phyloP scores from a whole-genome alignment of 352 stramenopile genomes.

The Albugo candida region DNA sequence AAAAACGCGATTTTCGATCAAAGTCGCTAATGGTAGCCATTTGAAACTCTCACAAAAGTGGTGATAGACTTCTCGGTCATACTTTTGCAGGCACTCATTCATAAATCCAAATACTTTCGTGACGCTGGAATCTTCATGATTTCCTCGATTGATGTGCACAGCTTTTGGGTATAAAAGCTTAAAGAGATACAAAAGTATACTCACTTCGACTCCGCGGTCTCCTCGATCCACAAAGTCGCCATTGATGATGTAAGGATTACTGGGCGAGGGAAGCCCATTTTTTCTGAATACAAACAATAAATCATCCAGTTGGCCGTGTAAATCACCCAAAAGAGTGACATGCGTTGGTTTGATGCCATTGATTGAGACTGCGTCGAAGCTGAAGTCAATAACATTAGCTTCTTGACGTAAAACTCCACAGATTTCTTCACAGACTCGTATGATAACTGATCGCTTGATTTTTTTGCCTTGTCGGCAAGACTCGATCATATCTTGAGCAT shows the following conservation, averaged over 20 bases:
- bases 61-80: constrained; percentile 58
- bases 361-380: constrained; percentile 13
- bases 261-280: constrained; percentile 50
- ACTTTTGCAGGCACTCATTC: constrained; percentile 72
- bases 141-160: constrained; percentile 65
- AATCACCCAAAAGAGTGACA: constrained; percentile 60
- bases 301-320: constrained; percentile 75
- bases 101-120: constrained; percentile 77
- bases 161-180: constrained; percentile 54
- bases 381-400: constrained; percentile 47
- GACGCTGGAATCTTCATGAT: constrained; percentile 75
- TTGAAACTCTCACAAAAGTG: constrained; percentile 69
- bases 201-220: constrained; percentile 58
- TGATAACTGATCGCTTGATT: constrained; percentile 52
- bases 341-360: constrained; percentile 15
- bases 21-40: constrained; percentile 46
- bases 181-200: constrained; percentile 64
- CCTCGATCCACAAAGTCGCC: constrained; percentile 72
- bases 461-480: constrained; percentile 61
- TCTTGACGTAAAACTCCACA: constrained; percentile 26
- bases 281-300: constrained; percentile 65
- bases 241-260: constrained; percentile 77
- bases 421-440: constrained; percentile 45
- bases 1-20: constrained; percentile 56
- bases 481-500: constrained; percentile 49